Base-by-base conservation (phyloP, 2,329 filamentous ascomycete genomes). In the Fusarium stilboides region DNA sequence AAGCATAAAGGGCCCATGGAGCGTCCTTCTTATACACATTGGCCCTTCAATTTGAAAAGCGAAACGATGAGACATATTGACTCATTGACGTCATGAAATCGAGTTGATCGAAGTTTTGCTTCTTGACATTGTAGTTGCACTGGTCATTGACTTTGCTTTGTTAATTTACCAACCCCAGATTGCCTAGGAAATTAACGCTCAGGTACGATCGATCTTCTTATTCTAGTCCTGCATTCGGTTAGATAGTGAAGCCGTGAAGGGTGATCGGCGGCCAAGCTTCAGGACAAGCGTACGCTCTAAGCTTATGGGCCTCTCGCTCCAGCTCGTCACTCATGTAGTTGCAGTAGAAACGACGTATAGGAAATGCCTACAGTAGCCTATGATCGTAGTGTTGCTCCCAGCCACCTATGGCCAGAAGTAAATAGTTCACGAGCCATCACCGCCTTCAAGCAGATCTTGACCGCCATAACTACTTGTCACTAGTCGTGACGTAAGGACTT, bases 111-210 rank as follows among this genome's bases (percentile, higher is more conserved):
- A 22, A 14, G 20, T n/a, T 31, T 40, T 44, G 10, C 15, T 5
- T 28, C n/a, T n/a, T 37, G 17, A 39, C 17, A 9, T 22, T 24
- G 8, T 44, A 44, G 12, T n/a, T 56, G 43, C 17, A 63, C 39
- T 49, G 44, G 60, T 63, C 60, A 63, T 63, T 36, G 60, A 63
- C 58, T 63, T 63, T 57, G 46, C 54, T 57, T 45, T 55, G 59
- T 59, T 37, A 40, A 59, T 45, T 59, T 31, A 26, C 17, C 3
- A 53, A n/a, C 40, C 40, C 33, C 20, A 20, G 36, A 51, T 24
- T 6, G 40, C 59, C 26, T 31, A 46, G 20, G 8, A 8, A 26
- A 39, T 59, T 62, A 39, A 62, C 59, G 59, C 6, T 46, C 58
- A 62, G 58, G 53, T 59, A 62, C 56, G 19, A 33, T 17, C 39